These are phyloP conservation scores for Monilinia fructicola DNA, from an alignment of 2,329 filamentous ascomycete genomes.

Conservation along the genomic window DNA sequence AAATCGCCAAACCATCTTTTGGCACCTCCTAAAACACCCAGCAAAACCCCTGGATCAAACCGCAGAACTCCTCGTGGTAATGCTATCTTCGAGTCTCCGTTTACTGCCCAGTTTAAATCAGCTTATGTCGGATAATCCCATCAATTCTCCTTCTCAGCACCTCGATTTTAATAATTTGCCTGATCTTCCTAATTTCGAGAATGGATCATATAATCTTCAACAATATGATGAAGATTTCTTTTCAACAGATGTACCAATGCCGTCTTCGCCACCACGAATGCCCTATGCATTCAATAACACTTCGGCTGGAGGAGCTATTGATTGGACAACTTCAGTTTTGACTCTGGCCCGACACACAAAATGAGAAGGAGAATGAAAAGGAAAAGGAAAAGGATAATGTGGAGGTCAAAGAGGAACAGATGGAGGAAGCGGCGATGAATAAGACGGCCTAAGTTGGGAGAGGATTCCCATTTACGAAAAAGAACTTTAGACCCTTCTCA, in stretches of 20 bases:
- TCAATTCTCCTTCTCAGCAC: slow-evolving; percentile 34
- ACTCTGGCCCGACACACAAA: neutral
- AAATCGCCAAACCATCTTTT: slow-evolving; percentile 36
- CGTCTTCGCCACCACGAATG: slow-evolving; percentile 46
- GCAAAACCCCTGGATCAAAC: slow-evolving; percentile 34
- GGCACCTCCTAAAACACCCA: slow-evolving; percentile 35
- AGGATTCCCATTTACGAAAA: slow-evolving; percentile 6
- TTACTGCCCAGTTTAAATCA: slow-evolving; percentile 40
- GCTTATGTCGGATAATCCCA: slow-evolving; percentile 38
- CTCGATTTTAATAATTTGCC: slow-evolving; percentile 42
- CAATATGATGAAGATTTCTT: slow-evolving; percentile 45
- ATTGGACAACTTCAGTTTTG: slow-evolving; percentile 18
- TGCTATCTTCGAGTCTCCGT: slow-evolving; percentile 40
- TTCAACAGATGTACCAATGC: slow-evolving; percentile 47
- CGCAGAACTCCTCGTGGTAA: slow-evolving; percentile 36
- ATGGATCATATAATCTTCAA: slow-evolving; percentile 23
- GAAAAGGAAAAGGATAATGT: slow-evolving; percentile 3
- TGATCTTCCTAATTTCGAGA: slow-evolving; percentile 32
- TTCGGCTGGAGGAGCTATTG: neutral
- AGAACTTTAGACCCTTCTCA: neutral
- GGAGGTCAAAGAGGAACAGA: slow-evolving; percentile 33
- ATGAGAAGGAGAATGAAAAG: neutral
- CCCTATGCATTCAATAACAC: slow-evolving; percentile 37
- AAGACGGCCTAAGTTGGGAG: slow-evolving; percentile 7
- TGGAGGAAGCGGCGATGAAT: slow-evolving; percentile 5